Conservation (phyloP, 306 rosid species). For the Arachis hypogaea region DNA sequence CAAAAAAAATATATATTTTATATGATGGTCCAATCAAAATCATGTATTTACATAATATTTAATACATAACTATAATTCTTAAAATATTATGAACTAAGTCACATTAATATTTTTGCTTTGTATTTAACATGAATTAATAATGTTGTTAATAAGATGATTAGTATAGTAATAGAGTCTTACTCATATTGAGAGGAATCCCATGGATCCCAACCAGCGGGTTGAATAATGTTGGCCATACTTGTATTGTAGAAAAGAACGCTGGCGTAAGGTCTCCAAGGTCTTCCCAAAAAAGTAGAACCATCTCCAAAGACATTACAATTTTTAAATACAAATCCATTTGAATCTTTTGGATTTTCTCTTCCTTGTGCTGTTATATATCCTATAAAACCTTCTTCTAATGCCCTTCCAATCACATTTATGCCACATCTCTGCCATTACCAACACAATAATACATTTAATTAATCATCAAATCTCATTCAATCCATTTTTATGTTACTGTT, state of each 20-base stretch:
- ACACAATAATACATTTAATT: too few relatives aligned
- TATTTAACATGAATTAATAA: too few relatives aligned
- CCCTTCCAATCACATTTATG: slow-evolving; percentile 60
- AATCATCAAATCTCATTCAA: too few relatives aligned
- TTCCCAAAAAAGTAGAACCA: slow-evolving; percentile 70
- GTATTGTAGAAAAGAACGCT: slow-evolving; percentile 73
- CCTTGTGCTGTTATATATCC: slow-evolving; percentile 88
- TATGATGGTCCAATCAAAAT: too few relatives aligned
- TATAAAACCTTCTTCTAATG: slow-evolving; percentile 41
- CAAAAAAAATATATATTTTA: background rate
- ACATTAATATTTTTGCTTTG: too few relatives aligned
- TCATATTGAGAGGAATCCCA: slow-evolving; percentile 44
- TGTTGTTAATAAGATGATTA: too few relatives aligned
- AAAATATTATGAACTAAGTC: too few relatives aligned
- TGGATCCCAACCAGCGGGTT: slow-evolving; percentile 71
- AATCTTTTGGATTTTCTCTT: slow-evolving; percentile 50
- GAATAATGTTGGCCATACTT: slow-evolving; percentile 48
- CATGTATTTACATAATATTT: too few relatives aligned
- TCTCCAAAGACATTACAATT: slow-evolving; percentile 58
- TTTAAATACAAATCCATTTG: slow-evolving; percentile 75
- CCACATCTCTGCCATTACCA: slow-evolving; percentile 56
- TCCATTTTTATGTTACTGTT: too few relatives aligned
- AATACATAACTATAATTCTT: too few relatives aligned
- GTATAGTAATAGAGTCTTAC: background rate
- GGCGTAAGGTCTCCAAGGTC: slow-evolving; percentile 78